Conservation (phyloP, 148 eudicot species). For the Tetragonia tetragonoides region DNA sequence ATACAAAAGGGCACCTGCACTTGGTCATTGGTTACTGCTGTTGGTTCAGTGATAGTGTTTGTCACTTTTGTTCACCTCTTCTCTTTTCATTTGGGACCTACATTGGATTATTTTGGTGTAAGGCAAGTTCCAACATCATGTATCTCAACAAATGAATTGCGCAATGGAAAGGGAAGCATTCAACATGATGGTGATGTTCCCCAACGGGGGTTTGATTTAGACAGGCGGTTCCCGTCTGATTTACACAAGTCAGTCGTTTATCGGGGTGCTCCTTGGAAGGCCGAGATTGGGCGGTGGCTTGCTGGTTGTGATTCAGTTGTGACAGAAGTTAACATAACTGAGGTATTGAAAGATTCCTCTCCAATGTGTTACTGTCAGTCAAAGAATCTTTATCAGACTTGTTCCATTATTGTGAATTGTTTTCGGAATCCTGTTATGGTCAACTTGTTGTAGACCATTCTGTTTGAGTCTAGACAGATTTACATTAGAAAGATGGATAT, state of each 20-base stretch:
- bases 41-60: conserved; percentile 50
- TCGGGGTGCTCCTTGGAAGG: conserved; percentile 88
- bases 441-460: not conserved
- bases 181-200: conserved; percentile 9
- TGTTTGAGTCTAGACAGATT: not conserved
- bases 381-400: not conserved
- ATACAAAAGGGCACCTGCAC: conserved; percentile 58
- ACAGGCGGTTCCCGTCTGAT: conserved; percentile 54
- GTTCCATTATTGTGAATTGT: not conserved
- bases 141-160: conserved; percentile 36
- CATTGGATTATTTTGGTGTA: conserved; percentile 44
- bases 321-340: conserved; percentile 47
- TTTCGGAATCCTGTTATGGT: not conserved
- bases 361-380: not conserved
- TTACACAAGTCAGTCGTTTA: conserved; percentile 68
- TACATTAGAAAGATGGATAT: not conserved
- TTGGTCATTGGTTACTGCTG: conserved; percentile 49
- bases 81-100: conserved; percentile 43
- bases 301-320: conserved; percentile 63
- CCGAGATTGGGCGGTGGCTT: conserved; percentile 83
- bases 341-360: conserved; percentile 45
- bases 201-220: conserved; percentile 32
- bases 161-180: conserved; percentile 22
- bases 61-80: conserved; percentile 58
- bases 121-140: conserved; percentile 43